Conservation (phyloP, 108 stramenopile genomes). For the Cylindrotheca closterium region DNA sequence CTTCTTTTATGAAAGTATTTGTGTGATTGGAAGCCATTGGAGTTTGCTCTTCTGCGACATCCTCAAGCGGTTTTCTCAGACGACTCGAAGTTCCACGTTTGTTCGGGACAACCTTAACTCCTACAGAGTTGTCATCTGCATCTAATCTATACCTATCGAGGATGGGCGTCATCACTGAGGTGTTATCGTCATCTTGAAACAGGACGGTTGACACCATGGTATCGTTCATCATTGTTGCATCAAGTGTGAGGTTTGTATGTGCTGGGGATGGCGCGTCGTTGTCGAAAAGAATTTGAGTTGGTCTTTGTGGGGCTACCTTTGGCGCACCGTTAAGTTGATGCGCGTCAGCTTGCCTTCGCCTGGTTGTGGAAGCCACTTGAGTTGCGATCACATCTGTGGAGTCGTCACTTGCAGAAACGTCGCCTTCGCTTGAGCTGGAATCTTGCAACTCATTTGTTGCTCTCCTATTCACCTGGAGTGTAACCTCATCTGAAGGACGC, state of each 20-base stretch:
- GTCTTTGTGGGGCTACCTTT: background rate
- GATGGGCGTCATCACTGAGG: constrained; percentile 36
- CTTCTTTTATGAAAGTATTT: background rate
- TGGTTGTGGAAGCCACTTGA: constrained; percentile 10
- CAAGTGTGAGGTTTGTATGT: constrained; percentile 43
- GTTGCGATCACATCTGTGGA: constrained; percentile 32
- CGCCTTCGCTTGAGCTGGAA: constrained; percentile 1
- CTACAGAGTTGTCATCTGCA: constrained; percentile 30
- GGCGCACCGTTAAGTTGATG: background rate
- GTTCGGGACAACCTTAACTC: constrained; percentile 55
- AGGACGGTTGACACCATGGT: constrained; percentile 11
- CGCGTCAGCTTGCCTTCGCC: background rate
- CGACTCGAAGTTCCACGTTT: constrained; percentile 14
- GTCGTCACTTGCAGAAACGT: constrained; percentile 10
- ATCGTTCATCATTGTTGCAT: constrained; percentile 39
- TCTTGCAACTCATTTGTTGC: background rate
- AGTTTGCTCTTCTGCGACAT: background rate
- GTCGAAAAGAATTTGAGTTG: constrained; percentile 23
- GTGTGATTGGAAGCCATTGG: background rate
- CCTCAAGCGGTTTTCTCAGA: background rate
- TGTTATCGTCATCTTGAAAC: constrained; percentile 22
- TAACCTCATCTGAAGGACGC: constrained; percentile 21
- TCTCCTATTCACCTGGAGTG: background rate
- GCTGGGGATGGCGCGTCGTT: constrained; percentile 18
- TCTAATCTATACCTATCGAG: constrained; percentile 49